Percentiles rank a stretch among this genome's conserved stretches.
These are phyloP conservation scores for Apiospora phragmitis DNA, from an alignment of 2,329 filamentous ascomycete genomes.

Conservation along the genomic window DNA sequence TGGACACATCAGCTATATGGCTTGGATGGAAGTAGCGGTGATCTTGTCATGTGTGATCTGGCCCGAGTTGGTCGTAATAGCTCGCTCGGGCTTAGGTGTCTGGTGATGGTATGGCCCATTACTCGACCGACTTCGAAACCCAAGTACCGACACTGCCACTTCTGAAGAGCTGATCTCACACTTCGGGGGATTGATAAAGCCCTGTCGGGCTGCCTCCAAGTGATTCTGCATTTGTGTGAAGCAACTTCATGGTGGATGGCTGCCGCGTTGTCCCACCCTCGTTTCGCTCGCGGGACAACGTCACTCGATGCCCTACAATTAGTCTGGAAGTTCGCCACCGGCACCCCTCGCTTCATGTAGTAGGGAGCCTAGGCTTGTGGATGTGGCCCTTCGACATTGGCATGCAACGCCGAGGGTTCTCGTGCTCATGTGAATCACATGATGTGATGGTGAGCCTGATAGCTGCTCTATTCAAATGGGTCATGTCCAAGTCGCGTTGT, in stretches of 20 bases:
- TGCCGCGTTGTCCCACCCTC: not conserved
- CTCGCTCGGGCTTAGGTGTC: not conserved
- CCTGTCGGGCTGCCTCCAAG: not conserved
- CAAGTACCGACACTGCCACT: constrained; percentile 17
- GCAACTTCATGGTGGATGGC: not conserved
- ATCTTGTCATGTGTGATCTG: not conserved
- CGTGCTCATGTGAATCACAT: not conserved
- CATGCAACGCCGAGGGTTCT: not conserved
- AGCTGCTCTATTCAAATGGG: not conserved
- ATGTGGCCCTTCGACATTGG: not conserved
- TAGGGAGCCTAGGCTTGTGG: not conserved
- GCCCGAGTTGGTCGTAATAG: not conserved
- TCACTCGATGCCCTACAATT: not conserved
- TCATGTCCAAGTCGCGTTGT: constrained; percentile 4
- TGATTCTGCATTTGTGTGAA: not conserved
- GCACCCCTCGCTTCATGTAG: not conserved
- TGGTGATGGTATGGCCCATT: constrained; percentile 8
- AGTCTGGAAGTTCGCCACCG: not conserved
- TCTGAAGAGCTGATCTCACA: constrained; percentile 12
- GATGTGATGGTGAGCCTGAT: not conserved
- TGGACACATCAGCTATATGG: not conserved
- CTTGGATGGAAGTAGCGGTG: not conserved
- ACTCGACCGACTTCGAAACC: constrained; percentile 10
- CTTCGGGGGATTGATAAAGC: not conserved
- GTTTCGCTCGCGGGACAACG: not conserved